A percentile compares a stretch with the other conserved stretches of the same genome.
Evolutionary conservation across 1,284 basidiomycete genomes (phyloP).

Genomic region (Limonomyces culmigenus): DNA sequence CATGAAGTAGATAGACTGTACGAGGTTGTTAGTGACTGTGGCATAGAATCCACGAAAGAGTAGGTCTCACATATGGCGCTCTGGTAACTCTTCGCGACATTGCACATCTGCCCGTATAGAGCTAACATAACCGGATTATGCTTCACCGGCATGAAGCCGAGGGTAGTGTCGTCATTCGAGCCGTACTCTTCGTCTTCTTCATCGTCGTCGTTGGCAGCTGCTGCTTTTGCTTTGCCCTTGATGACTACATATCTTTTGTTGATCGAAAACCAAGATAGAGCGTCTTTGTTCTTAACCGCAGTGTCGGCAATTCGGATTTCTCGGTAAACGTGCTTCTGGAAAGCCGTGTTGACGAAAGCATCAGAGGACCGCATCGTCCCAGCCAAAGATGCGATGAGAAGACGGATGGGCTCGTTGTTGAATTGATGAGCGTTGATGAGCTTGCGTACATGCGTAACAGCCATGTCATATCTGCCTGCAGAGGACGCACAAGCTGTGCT

Average conservation of each 20-base stretch:
- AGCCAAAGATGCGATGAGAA: constrained; percentile 55
- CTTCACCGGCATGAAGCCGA: constrained; percentile 38
- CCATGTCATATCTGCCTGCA: constrained; percentile 33
- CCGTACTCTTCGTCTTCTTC: constrained; percentile 17
- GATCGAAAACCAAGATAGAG: constrained; percentile 36
- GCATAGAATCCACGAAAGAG: constrained; percentile 3
- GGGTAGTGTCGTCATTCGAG: constrained; percentile 15
- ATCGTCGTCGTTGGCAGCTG: constrained; percentile 8
- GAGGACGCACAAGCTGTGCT: constrained; percentile 52
- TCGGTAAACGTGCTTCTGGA: constrained; percentile 73
- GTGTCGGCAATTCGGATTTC: constrained; percentile 53
- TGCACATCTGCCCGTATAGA: constrained; percentile 79
- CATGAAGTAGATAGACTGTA: constrained; percentile 76
- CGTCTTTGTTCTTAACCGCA: constrained; percentile 41
- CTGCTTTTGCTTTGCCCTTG: background rate
- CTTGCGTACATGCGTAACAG: constrained; percentile 61
- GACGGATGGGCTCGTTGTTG: constrained; percentile 67
- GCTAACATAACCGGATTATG: constrained; percentile 60
- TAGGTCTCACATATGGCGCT: constrained; percentile 67
- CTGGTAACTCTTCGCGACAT: constrained; percentile 77
- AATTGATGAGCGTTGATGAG: constrained; percentile 56
- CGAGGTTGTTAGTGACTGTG: constrained; percentile 1
- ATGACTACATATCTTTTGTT: constrained; percentile 31
- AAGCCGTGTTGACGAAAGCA: constrained; percentile 55
- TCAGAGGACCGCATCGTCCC: constrained; percentile 52